Conservation (phyloP, 345 rosid species). For the Lepidium sativum region DNA sequence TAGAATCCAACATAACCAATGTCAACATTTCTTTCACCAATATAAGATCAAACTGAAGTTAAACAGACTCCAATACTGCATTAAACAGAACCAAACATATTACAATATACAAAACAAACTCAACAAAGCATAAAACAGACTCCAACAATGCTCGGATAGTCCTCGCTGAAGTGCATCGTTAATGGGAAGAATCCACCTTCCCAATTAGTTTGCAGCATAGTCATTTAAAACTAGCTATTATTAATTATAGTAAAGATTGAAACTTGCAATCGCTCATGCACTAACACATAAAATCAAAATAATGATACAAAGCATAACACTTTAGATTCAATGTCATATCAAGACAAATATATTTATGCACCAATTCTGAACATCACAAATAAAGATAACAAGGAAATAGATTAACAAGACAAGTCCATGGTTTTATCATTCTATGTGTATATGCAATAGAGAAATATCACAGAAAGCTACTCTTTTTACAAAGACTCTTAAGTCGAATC, state of each 20-base stretch:
- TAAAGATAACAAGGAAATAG: neutral
- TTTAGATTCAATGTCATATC: neutral
- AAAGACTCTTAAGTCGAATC: neutral
- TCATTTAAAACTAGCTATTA: neutral
- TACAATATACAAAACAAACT: no score
- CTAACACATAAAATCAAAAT: neutral
- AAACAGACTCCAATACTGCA: no score
- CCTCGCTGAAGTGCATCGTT: conserved; percentile 73
- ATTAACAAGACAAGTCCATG: neutral
- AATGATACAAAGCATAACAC: neutral
- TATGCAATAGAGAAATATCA: neutral
- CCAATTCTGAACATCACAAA: neutral
- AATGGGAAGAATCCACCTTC: conserved; percentile 82
- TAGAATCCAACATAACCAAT: no score
- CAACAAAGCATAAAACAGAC: no score
- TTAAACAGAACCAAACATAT: no score
- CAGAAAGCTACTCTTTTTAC: no score
- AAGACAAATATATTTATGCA: neutral
- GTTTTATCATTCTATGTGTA: neutral
- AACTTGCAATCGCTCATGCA: neutral
- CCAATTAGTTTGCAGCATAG: conserved; percentile 67
- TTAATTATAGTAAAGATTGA: neutral
- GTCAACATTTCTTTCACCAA: no score
- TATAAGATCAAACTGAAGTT: no score
- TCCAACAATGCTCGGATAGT: conserved; percentile 90